Percentiles rank a stretch among this genome's conserved stretches.
These are phyloP conservation scores for Knoxdaviesia capensis DNA, from an alignment of 2,329 filamentous ascomycete species.

Conservation along the genomic window DNA sequence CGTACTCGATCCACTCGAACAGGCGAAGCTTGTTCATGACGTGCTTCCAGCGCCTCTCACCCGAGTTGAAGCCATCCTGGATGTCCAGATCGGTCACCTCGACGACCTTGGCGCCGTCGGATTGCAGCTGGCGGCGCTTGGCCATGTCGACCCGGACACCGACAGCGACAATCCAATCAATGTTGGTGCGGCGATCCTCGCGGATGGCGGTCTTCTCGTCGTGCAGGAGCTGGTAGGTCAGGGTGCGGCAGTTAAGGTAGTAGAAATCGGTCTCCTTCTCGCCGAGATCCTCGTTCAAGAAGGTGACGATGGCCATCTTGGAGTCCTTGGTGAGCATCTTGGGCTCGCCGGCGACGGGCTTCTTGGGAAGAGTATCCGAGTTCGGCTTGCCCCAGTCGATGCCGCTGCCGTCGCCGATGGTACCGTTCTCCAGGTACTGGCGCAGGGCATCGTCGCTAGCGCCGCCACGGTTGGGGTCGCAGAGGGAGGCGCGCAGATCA, in stretches of 20 bases:
- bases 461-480: background rate
- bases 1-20: conserved; percentile 18
- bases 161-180: conserved; percentile 18
- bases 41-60: conserved; percentile 18
- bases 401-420: no score
- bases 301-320: conserved; percentile 15
- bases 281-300: conserved; percentile 13
- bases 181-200: conserved; percentile 5
- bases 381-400: no score
- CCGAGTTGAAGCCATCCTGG: conserved; percentile 14
- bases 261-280: conserved; percentile 15
- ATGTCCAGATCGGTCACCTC: conserved; percentile 11
- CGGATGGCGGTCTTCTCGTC: conserved; percentile 12
- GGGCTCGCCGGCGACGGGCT: background rate
- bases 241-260: conserved; percentile 16
- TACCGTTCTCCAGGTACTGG: background rate
- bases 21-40: conserved; percentile 21
- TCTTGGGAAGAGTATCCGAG: background rate
- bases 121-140: conserved; percentile 13
- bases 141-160: conserved; percentile 11
- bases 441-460: no score
- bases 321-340: conserved; percentile 1
- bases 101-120: conserved; percentile 18
- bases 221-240: conserved; percentile 20
- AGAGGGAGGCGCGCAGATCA: background rate